A percentile compares a stretch with the other conserved stretches of the same genome.
phyloP scores from a whole-genome alignment of 805 yeast species.

The Komagataella pseudopastoris region DNA sequence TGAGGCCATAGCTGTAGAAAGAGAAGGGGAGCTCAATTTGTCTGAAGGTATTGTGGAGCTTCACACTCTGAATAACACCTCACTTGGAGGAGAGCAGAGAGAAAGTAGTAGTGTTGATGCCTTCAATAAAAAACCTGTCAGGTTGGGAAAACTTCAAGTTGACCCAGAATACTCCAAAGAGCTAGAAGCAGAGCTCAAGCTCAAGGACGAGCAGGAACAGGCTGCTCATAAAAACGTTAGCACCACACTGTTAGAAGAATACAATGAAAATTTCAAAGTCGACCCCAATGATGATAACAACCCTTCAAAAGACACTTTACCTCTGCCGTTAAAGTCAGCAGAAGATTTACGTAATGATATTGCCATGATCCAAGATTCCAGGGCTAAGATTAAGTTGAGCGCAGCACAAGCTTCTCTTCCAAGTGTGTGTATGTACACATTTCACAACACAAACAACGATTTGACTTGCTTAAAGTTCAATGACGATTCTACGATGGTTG shows the following conservation, averaged over 20 bases:
- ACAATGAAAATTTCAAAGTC: slow-evolving; percentile 40
- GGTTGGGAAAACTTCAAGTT: slow-evolving; percentile 72
- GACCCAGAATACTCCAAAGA: slow-evolving; percentile 81
- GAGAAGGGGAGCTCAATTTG: slow-evolving; percentile 34
- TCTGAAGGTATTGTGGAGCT: slow-evolving; percentile 38
- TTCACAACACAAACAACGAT: slow-evolving; percentile 87
- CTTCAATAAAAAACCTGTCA: slow-evolving; percentile 61
- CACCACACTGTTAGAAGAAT: slow-evolving; percentile 50
- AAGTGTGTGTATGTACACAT: slow-evolving; percentile 94
- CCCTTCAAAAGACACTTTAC: slow-evolving; percentile 64
- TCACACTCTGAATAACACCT: slow-evolving; percentile 14
- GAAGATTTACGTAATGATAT: slow-evolving; percentile 72
- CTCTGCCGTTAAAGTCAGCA: slow-evolving; percentile 76
- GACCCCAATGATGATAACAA: slow-evolving; percentile 43
- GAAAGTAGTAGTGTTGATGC: slow-evolving; percentile 24
- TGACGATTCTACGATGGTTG: slow-evolving; percentile 74
- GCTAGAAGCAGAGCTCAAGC: slow-evolving; percentile 69
- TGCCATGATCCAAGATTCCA: slow-evolving; percentile 65
- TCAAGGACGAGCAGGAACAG: slow-evolving; percentile 46
- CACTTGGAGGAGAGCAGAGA: slow-evolving; percentile 8
- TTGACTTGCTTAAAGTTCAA: slow-evolving; percentile 81
- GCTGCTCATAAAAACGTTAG: slow-evolving; percentile 8
- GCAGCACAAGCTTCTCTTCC: slow-evolving; percentile 74
- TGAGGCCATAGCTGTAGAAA: slow-evolving; percentile 15
- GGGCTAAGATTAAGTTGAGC: slow-evolving; percentile 59